Evolutionary conservation across 75 land plant species (phyloP), one percentile per base, ranked within the genome.

Genomic region (Selaginella moellendorffii): DNA sequence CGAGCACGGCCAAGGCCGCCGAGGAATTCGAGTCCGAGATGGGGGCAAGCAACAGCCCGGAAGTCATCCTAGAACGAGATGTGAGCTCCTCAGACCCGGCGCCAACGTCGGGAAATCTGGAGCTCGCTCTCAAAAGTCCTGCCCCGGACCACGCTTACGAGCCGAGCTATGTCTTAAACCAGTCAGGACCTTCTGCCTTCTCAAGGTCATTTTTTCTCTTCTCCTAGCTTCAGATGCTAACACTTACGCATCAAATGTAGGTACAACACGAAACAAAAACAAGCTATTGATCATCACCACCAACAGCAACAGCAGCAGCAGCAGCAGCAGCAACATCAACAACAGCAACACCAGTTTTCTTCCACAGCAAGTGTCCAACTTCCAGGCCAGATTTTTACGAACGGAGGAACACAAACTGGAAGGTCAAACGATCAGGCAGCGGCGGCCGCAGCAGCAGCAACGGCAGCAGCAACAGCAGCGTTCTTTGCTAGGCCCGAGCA

Each of bases 161-260:
- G 22, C 67, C 63, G 29, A 63, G 52, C 8, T 52, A 46, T n/a
- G 77, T 76, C 28, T 61, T 88, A 54, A 75, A 80, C 27, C 86
- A 77, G 68, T 88, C 95, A 24, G 87, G 85, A 71, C 51, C 54
- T 5, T 88, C 95, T 54, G 90, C 95, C 2, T 88, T 88, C 71
- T 80, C 86, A 66, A 88, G 85, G 91, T 87, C 21, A 21, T 8
- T 19, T n/a, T n/a, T 56, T 8, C 59, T 24, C 24, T 56, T 24
- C 59, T 9, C 24, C n/a, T 56, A 52, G 46, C 14, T 5, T 36
- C 14, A 5, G 46, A 5, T 36, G 46, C 46, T 36, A 36, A 36
- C 46, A 5, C 5, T 36, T 36, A 14, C 46, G 5, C 46, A 5
- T 36, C 46, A 5, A 14, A 5, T 36, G 10, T 36, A 36, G 46